phyloP scores from a whole-genome alignment of 1,139 yeast genomes.

The Nakaseomyces sp. region DNA sequence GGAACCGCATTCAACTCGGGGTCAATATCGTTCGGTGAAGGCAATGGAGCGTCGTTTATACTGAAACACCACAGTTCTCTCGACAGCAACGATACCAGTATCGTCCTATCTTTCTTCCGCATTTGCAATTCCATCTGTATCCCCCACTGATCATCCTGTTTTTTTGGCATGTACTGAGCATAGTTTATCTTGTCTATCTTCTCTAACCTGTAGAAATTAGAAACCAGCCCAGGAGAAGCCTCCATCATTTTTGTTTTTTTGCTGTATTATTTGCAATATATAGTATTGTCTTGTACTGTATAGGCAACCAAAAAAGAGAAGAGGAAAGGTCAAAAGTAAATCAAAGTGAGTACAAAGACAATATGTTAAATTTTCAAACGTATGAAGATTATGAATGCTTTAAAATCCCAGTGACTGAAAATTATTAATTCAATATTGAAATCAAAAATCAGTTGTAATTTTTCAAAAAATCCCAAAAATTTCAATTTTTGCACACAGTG shows the following conservation, averaged over 20 bases:
- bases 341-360: too few species aligned
- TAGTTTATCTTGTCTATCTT: constrained; percentile 27
- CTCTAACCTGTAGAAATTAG: constrained; percentile 27
- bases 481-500: too few species aligned
- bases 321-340: too few species aligned
- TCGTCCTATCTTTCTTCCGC: constrained; percentile 43
- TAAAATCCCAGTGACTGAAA: too few species aligned
- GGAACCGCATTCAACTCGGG: constrained; percentile 13
- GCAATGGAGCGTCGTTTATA: constrained; percentile 32
- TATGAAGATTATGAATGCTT: too few species aligned
- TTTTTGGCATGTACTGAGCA: constrained; percentile 27
- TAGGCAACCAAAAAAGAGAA: not conserved
- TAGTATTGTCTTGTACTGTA: too few species aligned
- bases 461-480: too few species aligned
- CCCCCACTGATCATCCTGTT: constrained; percentile 36
- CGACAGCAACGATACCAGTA: constrained; percentile 50
- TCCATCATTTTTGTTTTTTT: not conserved
- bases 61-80: constrained; percentile 56
- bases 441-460: too few species aligned
- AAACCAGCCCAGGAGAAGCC: constrained; percentile 11
- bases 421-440: too few species aligned
- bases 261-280: not conserved
- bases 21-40: constrained; percentile 15
- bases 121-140: constrained; percentile 53
- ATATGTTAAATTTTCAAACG: too few species aligned